Evolutionary conservation across 2,329 filamentous ascomycete genomes (phyloP), one percentile per base, ranked within the genome.

Genomic region (Paraphoma chrysanthemicola): DNA sequence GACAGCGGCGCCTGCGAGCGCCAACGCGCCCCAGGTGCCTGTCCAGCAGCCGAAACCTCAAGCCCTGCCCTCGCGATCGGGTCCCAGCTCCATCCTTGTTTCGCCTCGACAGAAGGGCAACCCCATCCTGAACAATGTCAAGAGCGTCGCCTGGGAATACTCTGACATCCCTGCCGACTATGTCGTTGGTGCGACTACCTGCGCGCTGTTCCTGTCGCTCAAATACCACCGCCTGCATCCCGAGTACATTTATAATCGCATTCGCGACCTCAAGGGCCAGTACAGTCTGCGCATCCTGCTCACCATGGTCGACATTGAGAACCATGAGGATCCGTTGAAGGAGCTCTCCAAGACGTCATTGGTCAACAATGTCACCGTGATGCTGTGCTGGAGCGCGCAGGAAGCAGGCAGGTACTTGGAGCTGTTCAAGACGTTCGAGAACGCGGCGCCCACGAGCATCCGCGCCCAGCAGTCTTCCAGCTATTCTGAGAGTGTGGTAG

Each of bases 221-320:
- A 99, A 98, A 77, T 99, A 99, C 77, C 95, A 99, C 77, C 92
- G 94, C 29, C 84, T 99, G 50, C 95, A 99, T 73, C 95, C 95
- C 0, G 95, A 99, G 78, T 99, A 99, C 81, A 92, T 99, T 69
- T 98, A 98, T 80, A 93, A 90, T 23, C 90, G 95, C 54, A 96
- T 99, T 66, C 89, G 90, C 50, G 87, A 88, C 47, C 82, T 99
- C 4, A 91, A 91, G 49, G 91, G 91, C 48, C 92, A 91, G 78
- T 98, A 96, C 80, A 90, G 88, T 64, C 84, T 99, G 17, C 91
- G 95, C 46, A 84, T 99, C 50, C 80, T 99, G 29, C 84, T 99
- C 47, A 88, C 90, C 17, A 93, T 98, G 86, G 93, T 98, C 28
- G 95, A 99, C 76, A 97, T 99, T 50, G 87, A 90, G 23, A 97